Conservation (phyloP, 768 basidiomycete species). For the Rhodotorula taiwanensis region DNA sequence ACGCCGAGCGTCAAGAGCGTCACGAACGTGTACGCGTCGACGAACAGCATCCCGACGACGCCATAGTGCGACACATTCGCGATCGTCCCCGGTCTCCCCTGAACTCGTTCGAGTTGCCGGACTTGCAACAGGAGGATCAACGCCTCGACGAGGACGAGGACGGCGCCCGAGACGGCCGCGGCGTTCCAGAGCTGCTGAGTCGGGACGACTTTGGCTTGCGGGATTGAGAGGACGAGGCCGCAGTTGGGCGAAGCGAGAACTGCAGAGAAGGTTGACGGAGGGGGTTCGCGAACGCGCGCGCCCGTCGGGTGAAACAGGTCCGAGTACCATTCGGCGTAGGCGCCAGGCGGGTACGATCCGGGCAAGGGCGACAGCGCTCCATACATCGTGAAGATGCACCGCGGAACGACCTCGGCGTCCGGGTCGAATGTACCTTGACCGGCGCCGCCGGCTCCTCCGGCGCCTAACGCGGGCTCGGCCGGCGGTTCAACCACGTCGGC, state of each 20-base stretch:
- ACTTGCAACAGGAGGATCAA: constrained; percentile 28
- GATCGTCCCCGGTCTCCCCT: constrained; percentile 4
- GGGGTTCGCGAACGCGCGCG: constrained; percentile 2
- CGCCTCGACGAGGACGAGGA: constrained; percentile 18
- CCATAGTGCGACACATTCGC: constrained; percentile 10
- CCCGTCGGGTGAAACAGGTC: constrained; percentile 36
- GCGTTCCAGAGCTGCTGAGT: constrained; percentile 28
- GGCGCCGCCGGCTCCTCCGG: too few species aligned
- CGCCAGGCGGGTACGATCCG: neutral
- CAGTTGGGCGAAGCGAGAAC: constrained; percentile 37
- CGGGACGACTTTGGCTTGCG: neutral
- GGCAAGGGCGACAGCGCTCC: constrained; percentile 34
- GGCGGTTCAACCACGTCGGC: too few species aligned
- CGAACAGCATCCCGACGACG: constrained; percentile 19
- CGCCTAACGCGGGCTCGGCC: neutral
- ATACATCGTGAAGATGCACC: constrained; percentile 38
- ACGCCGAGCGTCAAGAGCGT: constrained; percentile 24
- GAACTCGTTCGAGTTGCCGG: constrained; percentile 36
- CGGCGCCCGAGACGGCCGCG: constrained; percentile 23
- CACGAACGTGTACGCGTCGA: constrained; percentile 37
- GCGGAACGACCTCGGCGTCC: neutral
- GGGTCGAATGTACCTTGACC: too few species aligned
- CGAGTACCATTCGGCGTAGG: constrained; percentile 33
- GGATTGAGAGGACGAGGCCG: constrained; percentile 32
- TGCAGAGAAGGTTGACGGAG: constrained; percentile 13